phyloP scores from a whole-genome alignment of 2,329 filamentous ascomycete species.

The Calonectria crousiana region DNA sequence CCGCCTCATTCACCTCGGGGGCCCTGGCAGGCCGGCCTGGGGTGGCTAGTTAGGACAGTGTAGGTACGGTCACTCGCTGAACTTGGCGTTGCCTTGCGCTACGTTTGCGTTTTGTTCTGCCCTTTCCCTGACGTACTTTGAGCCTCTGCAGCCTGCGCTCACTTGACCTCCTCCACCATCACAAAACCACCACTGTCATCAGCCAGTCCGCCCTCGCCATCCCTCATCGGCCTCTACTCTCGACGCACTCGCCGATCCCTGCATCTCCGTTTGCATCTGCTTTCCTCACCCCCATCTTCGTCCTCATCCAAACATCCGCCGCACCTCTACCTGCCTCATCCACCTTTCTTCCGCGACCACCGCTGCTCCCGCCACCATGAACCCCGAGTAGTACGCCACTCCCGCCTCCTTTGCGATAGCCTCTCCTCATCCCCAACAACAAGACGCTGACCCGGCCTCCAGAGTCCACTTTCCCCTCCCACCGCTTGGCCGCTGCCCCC shows the following conservation, averaged over 20 bases:
- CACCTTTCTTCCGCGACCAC: constrained; percentile 20
- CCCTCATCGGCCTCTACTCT: constrained; percentile 13
- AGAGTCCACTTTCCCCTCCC: constrained; percentile 39
- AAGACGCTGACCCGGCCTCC: constrained; percentile 40
- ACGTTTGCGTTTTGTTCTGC: constrained; percentile 49
- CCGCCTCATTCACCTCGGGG: constrained; percentile 32
- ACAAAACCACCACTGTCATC: constrained; percentile 33
- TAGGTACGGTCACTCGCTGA: constrained; percentile 21
- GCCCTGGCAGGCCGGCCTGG: background rate
- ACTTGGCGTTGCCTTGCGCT: constrained; percentile 45
- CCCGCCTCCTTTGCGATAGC: constrained; percentile 45
- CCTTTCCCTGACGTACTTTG: constrained; percentile 53
- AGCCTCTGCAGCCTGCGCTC: constrained; percentile 45
- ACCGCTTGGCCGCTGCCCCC: constrained; percentile 19
- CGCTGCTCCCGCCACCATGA: constrained; percentile 73
- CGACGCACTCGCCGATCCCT: constrained; percentile 16
- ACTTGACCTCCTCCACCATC: constrained; percentile 47
- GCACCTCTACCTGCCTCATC: background rate
- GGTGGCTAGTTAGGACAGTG: background rate
- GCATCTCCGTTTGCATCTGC: background rate
- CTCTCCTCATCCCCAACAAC: constrained; percentile 46
- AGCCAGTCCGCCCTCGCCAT: background rate
- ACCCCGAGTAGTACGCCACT: constrained; percentile 87
- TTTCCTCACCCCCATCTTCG: constrained; percentile 24
- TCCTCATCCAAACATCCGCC: background rate